Evolutionary conservation across 345 rosid genomes (phyloP), one percentile per base, ranked within the genome.

Genomic region (Acer negundo): DNA sequence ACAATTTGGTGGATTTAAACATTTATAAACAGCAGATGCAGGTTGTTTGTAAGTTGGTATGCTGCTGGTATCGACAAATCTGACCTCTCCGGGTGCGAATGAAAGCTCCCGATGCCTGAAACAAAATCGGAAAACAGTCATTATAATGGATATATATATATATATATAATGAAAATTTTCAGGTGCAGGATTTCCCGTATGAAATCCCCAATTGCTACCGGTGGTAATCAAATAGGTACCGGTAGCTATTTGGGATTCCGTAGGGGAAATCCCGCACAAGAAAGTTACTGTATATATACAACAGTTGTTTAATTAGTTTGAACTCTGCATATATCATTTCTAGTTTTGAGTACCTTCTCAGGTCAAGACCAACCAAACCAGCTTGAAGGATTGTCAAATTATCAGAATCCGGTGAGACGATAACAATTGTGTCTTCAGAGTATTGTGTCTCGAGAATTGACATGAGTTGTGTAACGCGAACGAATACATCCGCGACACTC

Each of bases 361-460:
- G 93, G 80, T 93, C 97, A 24, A 94, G 97, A 19, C 98, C 97
- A 2, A 88, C 78, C 64, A 94, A 79, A 80, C 97, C 97, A 70
- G 97, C 94, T 82, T 94, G 98, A 38, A 94, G 81, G 68, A 94
- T 80, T 4, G 97, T 87, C 79, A 93, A 83, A 83, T 95, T 91
- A 84, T 95, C 98, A 12, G 97, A 95, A 84, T 95, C 98, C 35
- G 97, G 97, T 2, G 97, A 93, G 56, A 93, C 93, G 24, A 92
- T 89, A 10, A 95, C 58, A 17, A 93, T 66, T 0, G 97, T 95
- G 75, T 89, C 92, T 75, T 81, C 90, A 7, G 98, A 92, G 86
- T 92, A 95, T 15, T 92, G 98, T 44, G 97, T 95, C 86, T 95
- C 97, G 1, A 95, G 95, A 82, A 95, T 93, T 7, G 97, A 93